Evolutionary conservation across 1,139 yeast species (phyloP).

Genomic region (Yamadazyma atlantica): DNA sequence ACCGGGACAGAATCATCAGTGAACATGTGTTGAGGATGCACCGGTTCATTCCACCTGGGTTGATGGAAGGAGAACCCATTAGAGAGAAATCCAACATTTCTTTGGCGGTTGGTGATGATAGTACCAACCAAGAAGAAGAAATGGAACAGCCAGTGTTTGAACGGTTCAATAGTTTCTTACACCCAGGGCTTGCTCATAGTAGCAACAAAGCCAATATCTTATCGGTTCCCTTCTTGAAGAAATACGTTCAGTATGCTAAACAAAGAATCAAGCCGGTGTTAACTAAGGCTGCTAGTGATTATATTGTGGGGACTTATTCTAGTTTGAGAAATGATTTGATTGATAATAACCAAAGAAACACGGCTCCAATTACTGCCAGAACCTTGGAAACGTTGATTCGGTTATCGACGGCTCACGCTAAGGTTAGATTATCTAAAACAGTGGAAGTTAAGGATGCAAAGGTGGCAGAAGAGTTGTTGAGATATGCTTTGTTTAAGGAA

Average conservation of each 20-base stretch:
- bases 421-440: constrained; percentile 75
- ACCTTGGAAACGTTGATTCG: constrained; percentile 95
- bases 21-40: constrained; percentile 97
- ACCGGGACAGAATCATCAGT: constrained; percentile 81
- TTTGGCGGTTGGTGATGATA: constrained; percentile 77
- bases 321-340: constrained; percentile 80
- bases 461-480: constrained; percentile 80
- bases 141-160: constrained; percentile 67
- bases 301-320: constrained; percentile 78
- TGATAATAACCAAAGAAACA: constrained; percentile 70
- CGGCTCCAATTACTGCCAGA: constrained; percentile 97
- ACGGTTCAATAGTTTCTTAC: constrained; percentile 78
- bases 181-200: constrained; percentile 62
- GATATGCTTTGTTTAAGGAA: constrained; percentile 86
- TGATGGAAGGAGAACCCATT: constrained; percentile 91
- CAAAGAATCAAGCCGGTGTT: constrained; percentile 82
- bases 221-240: constrained; percentile 82
- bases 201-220: constrained; percentile 61
- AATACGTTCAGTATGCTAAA: constrained; percentile 92
- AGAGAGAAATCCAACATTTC: constrained; percentile 72
- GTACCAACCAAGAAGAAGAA: constrained; percentile 47
- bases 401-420: constrained; percentile 95
- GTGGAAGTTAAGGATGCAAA: constrained; percentile 79
- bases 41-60: constrained; percentile 84
- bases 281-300: constrained; percentile 74